Evolutionary conservation across 2,329 filamentous ascomycete species (phyloP).

Genomic region (Neocatenulostroma microsporum): DNA sequence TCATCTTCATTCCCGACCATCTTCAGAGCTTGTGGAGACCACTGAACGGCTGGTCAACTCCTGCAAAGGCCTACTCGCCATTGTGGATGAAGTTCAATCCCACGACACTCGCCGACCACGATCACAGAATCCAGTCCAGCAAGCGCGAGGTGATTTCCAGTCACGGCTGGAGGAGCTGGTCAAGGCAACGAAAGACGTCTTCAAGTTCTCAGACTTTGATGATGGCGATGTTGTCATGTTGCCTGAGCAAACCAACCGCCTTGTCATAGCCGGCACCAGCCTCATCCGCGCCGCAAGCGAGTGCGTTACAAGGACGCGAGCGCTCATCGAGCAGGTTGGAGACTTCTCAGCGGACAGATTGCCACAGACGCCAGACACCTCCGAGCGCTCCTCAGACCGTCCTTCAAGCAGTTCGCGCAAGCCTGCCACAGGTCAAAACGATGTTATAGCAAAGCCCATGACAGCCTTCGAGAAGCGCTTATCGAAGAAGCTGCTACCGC

Average conservation of each 20-base stretch:
- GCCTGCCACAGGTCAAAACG: not conserved
- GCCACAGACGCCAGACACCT: not conserved
- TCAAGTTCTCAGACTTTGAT: slow-evolving; percentile 59
- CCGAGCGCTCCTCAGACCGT: not conserved
- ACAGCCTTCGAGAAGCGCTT: slow-evolving; percentile 14
- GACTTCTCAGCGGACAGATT: slow-evolving; percentile 21
- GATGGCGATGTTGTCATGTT: slow-evolving; percentile 70
- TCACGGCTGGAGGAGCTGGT: slow-evolving; percentile 73
- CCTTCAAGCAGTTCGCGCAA: not conserved
- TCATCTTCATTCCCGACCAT: slow-evolving; percentile 85
- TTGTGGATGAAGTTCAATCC: slow-evolving; percentile 74
- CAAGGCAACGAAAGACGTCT: slow-evolving; percentile 69
- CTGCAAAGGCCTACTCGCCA: slow-evolving; percentile 67
- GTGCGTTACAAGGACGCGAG: slow-evolving; percentile 78
- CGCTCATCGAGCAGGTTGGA: slow-evolving; percentile 70
- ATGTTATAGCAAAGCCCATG: not conserved
- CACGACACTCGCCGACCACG: slow-evolving; percentile 64
- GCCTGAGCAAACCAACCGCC: slow-evolving; percentile 39
- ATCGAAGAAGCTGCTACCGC: slow-evolving; percentile 14
- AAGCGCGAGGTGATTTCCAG: slow-evolving; percentile 68
- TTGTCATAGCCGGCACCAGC: slow-evolving; percentile 24
- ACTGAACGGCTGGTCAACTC: slow-evolving; percentile 78
- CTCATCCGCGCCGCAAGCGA: slow-evolving; percentile 74
- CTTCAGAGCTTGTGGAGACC: slow-evolving; percentile 70
- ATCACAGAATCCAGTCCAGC: slow-evolving; percentile 56